Evolutionary conservation across 1,284 basidiomycete genomes (phyloP), one percentile per base, ranked within the genome.

Genomic region (Peniophora sp.): DNA sequence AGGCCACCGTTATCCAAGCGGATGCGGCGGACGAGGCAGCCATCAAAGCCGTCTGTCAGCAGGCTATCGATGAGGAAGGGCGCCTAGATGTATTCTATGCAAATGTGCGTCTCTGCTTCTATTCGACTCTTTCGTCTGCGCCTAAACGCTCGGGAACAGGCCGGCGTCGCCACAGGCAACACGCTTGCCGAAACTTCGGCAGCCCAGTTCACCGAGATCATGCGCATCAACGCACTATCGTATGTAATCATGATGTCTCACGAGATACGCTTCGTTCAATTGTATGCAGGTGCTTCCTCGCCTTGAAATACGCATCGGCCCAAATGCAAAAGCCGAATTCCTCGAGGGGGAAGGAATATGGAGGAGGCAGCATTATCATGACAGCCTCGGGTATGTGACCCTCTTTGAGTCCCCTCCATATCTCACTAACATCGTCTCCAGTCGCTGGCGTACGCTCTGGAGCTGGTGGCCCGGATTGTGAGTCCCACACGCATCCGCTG

Each of bases 31-130:
- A 92, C 60, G 85, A 93, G 52, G 58, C 67, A n/a, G 76, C 84
- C 14, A 85, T 97, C 54, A 72, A 76, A 27, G 68, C 66, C 3
- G 63, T 94, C 2, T 90, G 92, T 66, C 70, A 86, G 53, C 81
- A 74, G 54, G 88, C 87, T 1, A 58, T 94, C 15, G 64, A 77
- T 37, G 92, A 97, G 55, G 84, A 93, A 60, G 92, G 92, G 2
- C 78, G 82, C 46, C 73, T 97, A 15, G 95, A 97, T 59, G 85
- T 96, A 57, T 97, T 95, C 74, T 97, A 93, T 63, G 94, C 94
- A 36, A 97, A 97, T 62, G 92, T 91, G 59, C 58, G 79, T 58
- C 20, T n/a, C n/a, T n/a, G n/a, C n/a, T 58, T 27, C 34, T 47
- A 34, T 2, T 42, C 49, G 52, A 46, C n/a, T 32, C 20, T 45